Evolutionary conservation across 116 monocot genomes (phyloP), one percentile per base, ranked within the genome.

Genomic region (Phalaenopsis hybrid): DNA sequence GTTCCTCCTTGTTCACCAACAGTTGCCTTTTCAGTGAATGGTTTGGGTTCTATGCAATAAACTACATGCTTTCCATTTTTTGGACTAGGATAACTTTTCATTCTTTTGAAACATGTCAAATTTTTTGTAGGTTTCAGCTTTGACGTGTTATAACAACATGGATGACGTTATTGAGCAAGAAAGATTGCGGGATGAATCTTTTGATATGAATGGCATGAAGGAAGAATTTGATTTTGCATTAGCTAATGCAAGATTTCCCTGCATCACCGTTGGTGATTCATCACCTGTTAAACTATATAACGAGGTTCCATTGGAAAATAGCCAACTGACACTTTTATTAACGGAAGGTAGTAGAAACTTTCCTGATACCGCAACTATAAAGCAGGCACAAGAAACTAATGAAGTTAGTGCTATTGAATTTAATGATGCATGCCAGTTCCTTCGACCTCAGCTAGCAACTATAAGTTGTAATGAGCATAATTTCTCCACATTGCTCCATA

Each of bases 191-290:
- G 69, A 79, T 67, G 79, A 77, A 85, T 82, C 82, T 59, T 33
- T 0, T 76, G n/a, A 81, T 81, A 44, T 77, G 31, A 80, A 84
- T 76, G 80, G 28, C 70, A 57, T 81, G 41, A 44, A 82, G 18
- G 85, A 92, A 78, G 87, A 93, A 75, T 67, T 89, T 82, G 89
- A 93, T 88, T 81, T 92, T 57, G 57, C 82, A 80, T 58, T 87
- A 57, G 87, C 82, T 16, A 85, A 86, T 84, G 84, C 75, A 72
- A 92, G 80, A 82, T 99, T 95, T 89, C 93, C 95, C 59, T 89
- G 86, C 85, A 99, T 99, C 21, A 84, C 79, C 74, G 49, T 99
- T 58, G 99, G 99, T 57, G 86, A 91, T 79, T 90, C 95, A 79
- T 82, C 92, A 75, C 45, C 76, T 52, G 52, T 95, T 82, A 88